Base-by-base conservation (phyloP, 768 basidiomycete genomes). In the Tremella yokohamensis region DNA sequence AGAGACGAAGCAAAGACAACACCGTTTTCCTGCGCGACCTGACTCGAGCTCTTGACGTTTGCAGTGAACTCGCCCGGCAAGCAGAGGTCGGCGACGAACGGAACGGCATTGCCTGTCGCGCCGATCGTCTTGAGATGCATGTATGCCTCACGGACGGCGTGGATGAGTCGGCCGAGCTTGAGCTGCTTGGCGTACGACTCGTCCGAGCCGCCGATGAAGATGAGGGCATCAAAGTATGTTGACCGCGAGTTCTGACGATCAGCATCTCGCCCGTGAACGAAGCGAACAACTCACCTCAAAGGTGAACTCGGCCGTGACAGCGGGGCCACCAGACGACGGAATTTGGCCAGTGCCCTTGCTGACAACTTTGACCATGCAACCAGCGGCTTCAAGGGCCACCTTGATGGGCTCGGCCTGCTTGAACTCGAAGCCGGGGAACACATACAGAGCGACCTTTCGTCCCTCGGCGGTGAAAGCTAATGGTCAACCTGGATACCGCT, bases 71-170 rank as follows among this genome's bases (percentile, higher is more conserved):
- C 77, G 26, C 76, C 79, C 0, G 79, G 78, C 1, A 81, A 75
- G 22, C 70, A 76, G 53, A 72, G 63, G 64, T 76, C 72, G 15
- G 67, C 65, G 47, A 79, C 29, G 75, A 77, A 79, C 1, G 65
- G 57, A 40, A 80, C 76, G 16, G 78, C 69, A 40, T 78, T 74
- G 34, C 89, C 90, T 47, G 86, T 79, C 1, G 85, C 89, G 1
- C 84, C 87, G 57, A 94, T 88, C 16, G 86, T 74, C 78, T 92
- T 92, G 77, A 84, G 86, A 75, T 92, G 90, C 19, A 87, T 87
- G 76, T 88, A 92, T 1, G 88, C 85, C 76, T 92, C 90, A 45
- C 87, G 82, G 2, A 87, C 82, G 81, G 86, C 90, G 71, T 93
- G 88, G n/a, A 89, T 77, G 8, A 81, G 81, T 18, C 90, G 82